phyloP scores from a whole-genome alignment of 345 rosid genomes.

The Dovyalis caffra region DNA sequence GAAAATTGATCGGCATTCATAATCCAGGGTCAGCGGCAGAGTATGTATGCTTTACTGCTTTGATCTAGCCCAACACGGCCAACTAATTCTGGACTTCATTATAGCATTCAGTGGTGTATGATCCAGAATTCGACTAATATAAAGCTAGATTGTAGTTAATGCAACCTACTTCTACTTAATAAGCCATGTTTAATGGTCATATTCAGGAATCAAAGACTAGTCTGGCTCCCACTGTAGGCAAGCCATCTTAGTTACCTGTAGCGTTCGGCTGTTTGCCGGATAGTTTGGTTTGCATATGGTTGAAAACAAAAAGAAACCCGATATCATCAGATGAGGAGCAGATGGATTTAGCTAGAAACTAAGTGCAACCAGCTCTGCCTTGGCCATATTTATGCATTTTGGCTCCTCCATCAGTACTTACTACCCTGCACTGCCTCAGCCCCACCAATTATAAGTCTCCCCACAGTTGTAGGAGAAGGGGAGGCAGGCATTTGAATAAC shows the following conservation, averaged over 20 bases:
- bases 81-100: too few relatives aligned
- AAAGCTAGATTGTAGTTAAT: too few relatives aligned
- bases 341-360: not conserved
- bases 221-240: not conserved
- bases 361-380: not conserved
- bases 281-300: not conserved
- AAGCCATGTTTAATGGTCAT: not conserved
- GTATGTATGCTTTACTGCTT: too few relatives aligned
- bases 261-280: not conserved
- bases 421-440: too few relatives aligned
- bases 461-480: too few relatives aligned
- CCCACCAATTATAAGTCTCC: too few relatives aligned
- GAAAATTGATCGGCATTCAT: not conserved
- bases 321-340: not conserved
- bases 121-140: too few relatives aligned
- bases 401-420: too few relatives aligned
- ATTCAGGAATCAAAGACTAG: not conserved
- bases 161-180: not conserved
- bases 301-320: not conserved
- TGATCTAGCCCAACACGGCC: too few relatives aligned
- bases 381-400: not conserved
- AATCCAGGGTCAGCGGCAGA: not conserved
- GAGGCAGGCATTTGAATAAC: too few relatives aligned
- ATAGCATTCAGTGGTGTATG: too few relatives aligned
- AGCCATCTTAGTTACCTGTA: not conserved